Percentiles rank a stretch among this genome's conserved stretches.
These are phyloP conservation scores for Pezicula carpinea DNA, from an alignment of 2,329 filamentous ascomycete genomes.

Conservation along the genomic window DNA sequence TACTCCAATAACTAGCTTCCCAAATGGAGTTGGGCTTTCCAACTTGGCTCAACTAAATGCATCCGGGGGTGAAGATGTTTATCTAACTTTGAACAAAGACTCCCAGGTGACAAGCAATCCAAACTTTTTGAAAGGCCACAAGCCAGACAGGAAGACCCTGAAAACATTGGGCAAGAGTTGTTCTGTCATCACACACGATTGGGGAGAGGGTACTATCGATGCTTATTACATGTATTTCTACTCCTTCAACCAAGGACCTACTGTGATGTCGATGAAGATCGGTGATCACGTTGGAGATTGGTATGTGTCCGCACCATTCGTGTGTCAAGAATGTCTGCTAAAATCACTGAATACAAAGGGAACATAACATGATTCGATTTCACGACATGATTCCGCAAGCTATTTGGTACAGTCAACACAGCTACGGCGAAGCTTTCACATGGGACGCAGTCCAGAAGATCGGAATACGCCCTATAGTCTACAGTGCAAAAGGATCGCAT, in stretches of 20 bases:
- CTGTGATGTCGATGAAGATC: conserved; percentile 11
- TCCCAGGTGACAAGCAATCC: conserved; percentile 35
- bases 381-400: conserved; percentile 74
- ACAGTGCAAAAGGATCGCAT: conserved; percentile 63
- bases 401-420: conserved; percentile 88
- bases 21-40: conserved; percentile 35
- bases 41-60: conserved; percentile 41
- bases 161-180: conserved; percentile 37
- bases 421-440: conserved; percentile 79
- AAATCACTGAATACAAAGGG: conserved; percentile 30
- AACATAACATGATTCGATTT: conserved; percentile 88
- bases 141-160: conserved; percentile 43
- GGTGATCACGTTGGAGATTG: conserved; percentile 54
- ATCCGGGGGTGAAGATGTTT: conserved; percentile 35
- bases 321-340: neutral
- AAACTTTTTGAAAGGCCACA: conserved; percentile 42
- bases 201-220: conserved; percentile 40
- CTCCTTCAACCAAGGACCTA: conserved; percentile 21
- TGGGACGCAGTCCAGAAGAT: conserved; percentile 84
- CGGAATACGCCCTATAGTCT: conserved; percentile 61
- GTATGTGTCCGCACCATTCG: conserved; percentile 20
- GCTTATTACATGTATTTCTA: conserved; percentile 27
- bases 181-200: conserved; percentile 70
- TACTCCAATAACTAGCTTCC: conserved; percentile 27
- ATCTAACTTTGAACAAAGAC: conserved; percentile 40